Percentiles rank a stretch among this genome's conserved stretches.
These are phyloP conservation scores for Pyricularia grisea DNA, from an alignment of 2,329 filamentous ascomycete species.

Conservation along the genomic window DNA sequence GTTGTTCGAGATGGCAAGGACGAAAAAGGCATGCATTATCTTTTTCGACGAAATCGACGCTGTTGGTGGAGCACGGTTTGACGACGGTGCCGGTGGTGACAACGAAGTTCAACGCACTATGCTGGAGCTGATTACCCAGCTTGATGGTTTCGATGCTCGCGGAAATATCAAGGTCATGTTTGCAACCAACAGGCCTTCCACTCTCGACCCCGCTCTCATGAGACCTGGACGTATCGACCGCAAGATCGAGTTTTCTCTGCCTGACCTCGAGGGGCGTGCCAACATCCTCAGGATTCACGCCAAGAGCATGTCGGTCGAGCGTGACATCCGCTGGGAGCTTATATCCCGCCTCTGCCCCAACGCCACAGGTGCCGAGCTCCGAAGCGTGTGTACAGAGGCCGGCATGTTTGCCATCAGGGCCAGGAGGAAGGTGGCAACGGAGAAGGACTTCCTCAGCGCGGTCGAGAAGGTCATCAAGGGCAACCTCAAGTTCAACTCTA, in stretches of 20 bases:
- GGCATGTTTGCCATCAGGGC: slow-evolving; percentile 97
- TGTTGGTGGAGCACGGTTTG: slow-evolving; percentile 97
- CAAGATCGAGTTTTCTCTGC: slow-evolving; percentile 97
- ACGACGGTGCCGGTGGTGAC: slow-evolving; percentile 93
- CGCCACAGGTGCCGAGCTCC: slow-evolving; percentile 88
- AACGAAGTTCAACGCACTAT: slow-evolving; percentile 97
- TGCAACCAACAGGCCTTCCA: slow-evolving; percentile 99
- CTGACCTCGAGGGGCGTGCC: slow-evolving; percentile 91
- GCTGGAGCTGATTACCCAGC: slow-evolving; percentile 95
- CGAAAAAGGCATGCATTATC: slow-evolving; percentile 99
- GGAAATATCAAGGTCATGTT: slow-evolving; percentile 99
- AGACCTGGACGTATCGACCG: slow-evolving; percentile 95
- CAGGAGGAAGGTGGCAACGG: slow-evolving; percentile 90
- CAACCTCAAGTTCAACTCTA: slow-evolving; percentile 98
- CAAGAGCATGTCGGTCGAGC: slow-evolving; percentile 99
- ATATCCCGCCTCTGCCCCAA: slow-evolving; percentile 97
- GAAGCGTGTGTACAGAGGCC: slow-evolving; percentile 94
- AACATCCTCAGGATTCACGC: slow-evolving; percentile 98
- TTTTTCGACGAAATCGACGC: slow-evolving; percentile 99
- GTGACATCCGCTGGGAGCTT: slow-evolving; percentile 97
- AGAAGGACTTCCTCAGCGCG: slow-evolving; percentile 96
- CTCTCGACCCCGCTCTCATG: slow-evolving; percentile 89
- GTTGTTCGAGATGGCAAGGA: slow-evolving; percentile 98
- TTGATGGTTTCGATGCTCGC: slow-evolving; percentile 96
- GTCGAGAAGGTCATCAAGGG: slow-evolving; percentile 99